Evolutionary conservation across 2,329 filamentous ascomycete genomes (phyloP).

Genomic region (Diaporthe citri): DNA sequence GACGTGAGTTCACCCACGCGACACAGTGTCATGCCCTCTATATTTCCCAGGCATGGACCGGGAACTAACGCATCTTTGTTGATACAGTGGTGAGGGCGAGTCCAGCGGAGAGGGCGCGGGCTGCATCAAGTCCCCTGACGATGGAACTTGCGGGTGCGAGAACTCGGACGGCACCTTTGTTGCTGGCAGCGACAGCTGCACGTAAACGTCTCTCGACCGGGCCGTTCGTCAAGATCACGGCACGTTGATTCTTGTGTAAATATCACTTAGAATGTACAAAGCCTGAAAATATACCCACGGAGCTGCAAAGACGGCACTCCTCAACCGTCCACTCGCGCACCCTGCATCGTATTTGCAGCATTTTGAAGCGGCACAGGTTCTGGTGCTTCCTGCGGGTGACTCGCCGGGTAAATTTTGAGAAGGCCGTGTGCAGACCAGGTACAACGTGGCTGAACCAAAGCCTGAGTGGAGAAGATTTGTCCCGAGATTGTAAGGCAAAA

Average conservation of each 20-base stretch:
- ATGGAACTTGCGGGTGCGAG: conserved; percentile 57
- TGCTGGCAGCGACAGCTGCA: conserved; percentile 46
- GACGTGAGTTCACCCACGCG: conserved; percentile 40
- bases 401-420: neutral
- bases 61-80: neutral
- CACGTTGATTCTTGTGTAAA: conserved; percentile 10
- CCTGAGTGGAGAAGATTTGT: too few relatives aligned
- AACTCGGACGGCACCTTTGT: conserved; percentile 55
- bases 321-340: neutral
- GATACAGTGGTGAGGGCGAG: conserved; percentile 45
- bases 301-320: neutral
- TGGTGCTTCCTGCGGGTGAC: neutral
- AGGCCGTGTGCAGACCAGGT: too few relatives aligned
- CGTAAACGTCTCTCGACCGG: neutral
- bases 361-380: neutral
- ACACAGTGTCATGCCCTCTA: too few relatives aligned
- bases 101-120: conserved; percentile 48
- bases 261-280: conserved; percentile 12
- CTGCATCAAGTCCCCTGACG: conserved; percentile 55
- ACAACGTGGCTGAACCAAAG: too few relatives aligned
- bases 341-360: accelerated
- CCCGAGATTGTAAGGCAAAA: neutral
- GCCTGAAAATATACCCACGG: neutral
- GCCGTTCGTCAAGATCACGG: too few relatives aligned
- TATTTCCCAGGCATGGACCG: accelerated